phyloP scores from a whole-genome alignment of 331 rosid genomes.

The Stylosanthes scabra region DNA sequence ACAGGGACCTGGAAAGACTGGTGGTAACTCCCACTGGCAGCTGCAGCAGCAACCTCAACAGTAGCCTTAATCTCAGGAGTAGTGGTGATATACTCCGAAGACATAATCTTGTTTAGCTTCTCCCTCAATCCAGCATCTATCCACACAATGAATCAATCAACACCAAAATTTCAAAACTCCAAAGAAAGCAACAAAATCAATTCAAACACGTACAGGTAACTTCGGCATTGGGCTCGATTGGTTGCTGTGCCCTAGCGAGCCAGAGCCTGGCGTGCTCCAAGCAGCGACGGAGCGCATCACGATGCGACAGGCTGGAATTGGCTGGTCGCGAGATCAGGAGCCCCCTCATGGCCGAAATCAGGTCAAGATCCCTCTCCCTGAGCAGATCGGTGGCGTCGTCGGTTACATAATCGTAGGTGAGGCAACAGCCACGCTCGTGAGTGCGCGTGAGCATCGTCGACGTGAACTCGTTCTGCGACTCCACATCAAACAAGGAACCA shows the following conservation, averaged over 20 bases:
- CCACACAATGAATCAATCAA: not conserved
- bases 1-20: constrained; percentile 75
- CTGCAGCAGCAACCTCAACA: constrained; percentile 79
- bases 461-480: constrained; percentile 85
- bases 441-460: constrained; percentile 87
- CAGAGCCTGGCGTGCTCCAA: constrained; percentile 86
- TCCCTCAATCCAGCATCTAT: constrained; percentile 83
- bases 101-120: constrained; percentile 82
- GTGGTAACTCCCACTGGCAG: constrained; percentile 78
- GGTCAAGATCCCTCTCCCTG: constrained; percentile 83
- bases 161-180: not conserved
- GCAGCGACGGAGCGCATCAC: constrained; percentile 78
- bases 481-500: constrained; percentile 86
- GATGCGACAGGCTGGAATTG: constrained; percentile 81
- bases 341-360: constrained; percentile 64
- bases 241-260: constrained; percentile 70
- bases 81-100: constrained; percentile 79
- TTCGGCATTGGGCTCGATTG: constrained; percentile 64
- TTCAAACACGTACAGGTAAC: constrained; percentile 62
- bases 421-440: constrained; percentile 91
- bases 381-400: constrained; percentile 97
- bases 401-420: constrained; percentile 92
- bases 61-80: constrained; percentile 92
- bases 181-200: not conserved
- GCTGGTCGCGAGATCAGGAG: constrained; percentile 78